A percentile compares a stretch with the other conserved stretches of the same genome.
phyloP scores from a whole-genome alignment of 768 basidiomycete genomes.

The Macrolepiota fuliginosa region DNA sequence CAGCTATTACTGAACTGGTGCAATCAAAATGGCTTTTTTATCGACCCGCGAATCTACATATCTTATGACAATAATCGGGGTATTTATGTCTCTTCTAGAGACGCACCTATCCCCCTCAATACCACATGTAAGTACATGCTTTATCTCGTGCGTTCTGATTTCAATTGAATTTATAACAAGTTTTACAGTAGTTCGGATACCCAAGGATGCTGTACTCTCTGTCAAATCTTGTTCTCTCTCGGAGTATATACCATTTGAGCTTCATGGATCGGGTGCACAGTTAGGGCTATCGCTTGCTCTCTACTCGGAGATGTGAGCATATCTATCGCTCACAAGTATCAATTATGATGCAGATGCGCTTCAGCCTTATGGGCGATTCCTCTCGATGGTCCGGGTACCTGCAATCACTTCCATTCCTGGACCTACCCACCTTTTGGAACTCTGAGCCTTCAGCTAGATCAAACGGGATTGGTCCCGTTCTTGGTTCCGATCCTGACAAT shows the following conservation, averaged over 20 bases:
- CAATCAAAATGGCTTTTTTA: no score
- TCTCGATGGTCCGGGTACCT: constrained; percentile 70
- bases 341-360: constrained; percentile 12
- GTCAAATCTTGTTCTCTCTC: constrained; percentile 52
- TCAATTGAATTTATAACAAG: constrained; percentile 3
- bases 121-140: constrained; percentile 30
- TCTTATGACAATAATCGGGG: no score
- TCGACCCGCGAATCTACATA: no score
- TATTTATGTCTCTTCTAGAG: not conserved
- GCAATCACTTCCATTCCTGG: constrained; percentile 59
- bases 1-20: no score
- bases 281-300: constrained; percentile 63
- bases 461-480: constrained; percentile 4
- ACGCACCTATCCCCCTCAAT: constrained; percentile 28
- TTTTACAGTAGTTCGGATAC: constrained; percentile 59
- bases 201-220: constrained; percentile 62
- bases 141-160: not conserved
- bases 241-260: constrained; percentile 37
- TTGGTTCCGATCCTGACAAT: not conserved
- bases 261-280: constrained; percentile 58
- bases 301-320: constrained; percentile 56
- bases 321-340: not conserved
- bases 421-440: constrained; percentile 64
- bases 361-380: constrained; percentile 42
- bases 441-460: constrained; percentile 12